A percentile compares a stretch with the other conserved stretches of the same genome.
phyloP scores from a whole-genome alignment of 2,329 filamentous ascomycete species.

The Hymenotorrendiella dingleyae region DNA sequence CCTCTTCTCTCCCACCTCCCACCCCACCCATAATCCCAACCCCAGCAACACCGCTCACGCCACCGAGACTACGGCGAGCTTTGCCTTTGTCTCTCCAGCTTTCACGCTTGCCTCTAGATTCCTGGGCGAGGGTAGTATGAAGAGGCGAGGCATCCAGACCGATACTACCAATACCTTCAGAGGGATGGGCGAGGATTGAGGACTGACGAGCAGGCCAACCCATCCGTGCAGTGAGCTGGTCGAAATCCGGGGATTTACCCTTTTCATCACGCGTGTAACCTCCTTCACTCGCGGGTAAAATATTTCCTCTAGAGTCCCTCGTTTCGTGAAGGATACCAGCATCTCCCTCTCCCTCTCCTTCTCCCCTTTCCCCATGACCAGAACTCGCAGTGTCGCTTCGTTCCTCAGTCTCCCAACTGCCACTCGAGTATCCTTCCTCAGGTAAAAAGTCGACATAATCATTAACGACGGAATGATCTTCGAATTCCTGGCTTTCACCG shows the following conservation, averaged over 20 bases:
- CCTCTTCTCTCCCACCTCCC: not conserved
- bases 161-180: no score
- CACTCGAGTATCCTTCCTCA: slow-evolving; percentile 17
- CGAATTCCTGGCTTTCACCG: no score
- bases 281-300: not conserved
- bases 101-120: no score
- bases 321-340: not conserved
- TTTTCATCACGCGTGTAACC: not conserved
- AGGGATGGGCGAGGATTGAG: no score
- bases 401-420: slow-evolving; percentile 21
- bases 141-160: no score
- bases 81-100: no score
- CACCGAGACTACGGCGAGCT: no score
- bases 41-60: not conserved
- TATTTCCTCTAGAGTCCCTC: no score
- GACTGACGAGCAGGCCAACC: not conserved
- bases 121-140: no score
- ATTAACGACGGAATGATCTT: no score
- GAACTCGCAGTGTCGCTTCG: slow-evolving; percentile 8
- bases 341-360: not conserved
- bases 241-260: no score
- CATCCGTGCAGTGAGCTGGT: slow-evolving; percentile 4
- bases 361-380: slow-evolving; percentile 9
- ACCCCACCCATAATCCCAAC: not conserved
- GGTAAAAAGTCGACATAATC: slow-evolving; percentile 15